Base-by-base conservation (phyloP, 202 grass and related monocot genomes). In the Carex sylvatica region DNA sequence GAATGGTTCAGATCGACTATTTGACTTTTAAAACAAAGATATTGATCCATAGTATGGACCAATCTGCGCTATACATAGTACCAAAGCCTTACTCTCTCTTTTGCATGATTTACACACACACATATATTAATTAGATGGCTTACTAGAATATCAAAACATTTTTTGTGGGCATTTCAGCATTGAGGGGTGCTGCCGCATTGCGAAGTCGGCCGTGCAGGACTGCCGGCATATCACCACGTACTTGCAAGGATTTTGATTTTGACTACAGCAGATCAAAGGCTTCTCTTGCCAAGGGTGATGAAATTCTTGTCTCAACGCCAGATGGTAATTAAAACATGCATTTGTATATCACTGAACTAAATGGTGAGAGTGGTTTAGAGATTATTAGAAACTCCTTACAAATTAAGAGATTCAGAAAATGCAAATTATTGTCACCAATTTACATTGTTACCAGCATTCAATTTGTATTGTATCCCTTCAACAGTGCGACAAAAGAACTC, bases 221-320 rank as follows among this genome's bases (percentile, higher is more conserved):
- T 1, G n/a, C 38, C 14, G 61, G 31, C 23, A 51, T 81, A 65
- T 67, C 61, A 51, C 79, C 79, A 0, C 79, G 40, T 66, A 31
- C 82, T 80, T 83, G 30, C 79, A 84, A 56, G 89, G 91, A 98
- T 55, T 93, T 95, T 84, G 86, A 98, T 83, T 98, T 95, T 61
- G 85, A 98, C 80, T 87, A 91, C 79, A 89, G 89, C 53, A 68
- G 91, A 79, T 95, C 91, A 52, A 88, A 88, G 19, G 87, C 87
- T 71, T 90, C 93, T 56, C 87, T 98, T 36, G 92, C 91, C 53
- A 98, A 93, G 91, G 95, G 95, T 16, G 92, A 98, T 83, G 92
- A 95, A 82, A 53, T 98, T 79, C 90, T 91, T 67, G 91, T 98
- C 44, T 89, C 92, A 64, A 98, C 94, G 83, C 87, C 89, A 5